Evolutionary conservation across 352 stramenopile species (phyloP).

Genomic region (Pythium dissotocum): DNA sequence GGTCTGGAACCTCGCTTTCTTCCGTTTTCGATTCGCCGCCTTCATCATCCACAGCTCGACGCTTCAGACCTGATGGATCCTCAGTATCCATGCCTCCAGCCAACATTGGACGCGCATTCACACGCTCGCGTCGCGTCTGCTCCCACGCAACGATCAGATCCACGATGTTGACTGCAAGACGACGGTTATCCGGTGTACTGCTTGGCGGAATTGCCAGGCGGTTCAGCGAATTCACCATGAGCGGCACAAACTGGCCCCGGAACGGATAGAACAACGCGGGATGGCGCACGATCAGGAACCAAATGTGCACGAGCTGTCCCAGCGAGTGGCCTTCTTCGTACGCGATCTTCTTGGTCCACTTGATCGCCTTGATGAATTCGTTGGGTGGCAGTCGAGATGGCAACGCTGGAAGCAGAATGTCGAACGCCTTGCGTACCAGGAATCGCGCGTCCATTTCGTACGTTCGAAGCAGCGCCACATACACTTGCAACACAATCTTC

Average conservation of each 20-base stretch:
- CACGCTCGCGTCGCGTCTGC: constrained; percentile 74
- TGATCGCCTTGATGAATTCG: constrained; percentile 96
- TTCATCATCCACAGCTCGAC: background rate
- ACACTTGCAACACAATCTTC: constrained; percentile 98
- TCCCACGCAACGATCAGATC: constrained; percentile 97
- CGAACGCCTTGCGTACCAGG: constrained; percentile 93
- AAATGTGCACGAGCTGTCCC: constrained; percentile 97
- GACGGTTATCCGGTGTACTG: constrained; percentile 90
- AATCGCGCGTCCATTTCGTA: constrained; percentile 95
- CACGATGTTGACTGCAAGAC: constrained; percentile 93
- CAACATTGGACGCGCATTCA: constrained; percentile 29
- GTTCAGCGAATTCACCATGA: constrained; percentile 97
- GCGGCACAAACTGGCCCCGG: constrained; percentile 92
- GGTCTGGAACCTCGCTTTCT: constrained; percentile 17
- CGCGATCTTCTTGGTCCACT: constrained; percentile 97
- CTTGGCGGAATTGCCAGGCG: constrained; percentile 94
- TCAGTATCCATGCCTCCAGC: background rate
- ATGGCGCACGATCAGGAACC: constrained; percentile 96
- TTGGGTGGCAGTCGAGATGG: constrained; percentile 84
- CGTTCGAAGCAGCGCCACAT: constrained; percentile 92
- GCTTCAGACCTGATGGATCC: constrained; percentile 11
- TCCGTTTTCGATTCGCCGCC: constrained; percentile 8
- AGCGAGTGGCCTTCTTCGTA: constrained; percentile 97
- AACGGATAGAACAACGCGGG: constrained; percentile 92
- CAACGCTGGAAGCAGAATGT: constrained; percentile 95